Evolutionary conservation across 1,284 basidiomycete genomes (phyloP), one percentile per base, ranked within the genome.

Genomic region (Moesziomyces sp.): DNA sequence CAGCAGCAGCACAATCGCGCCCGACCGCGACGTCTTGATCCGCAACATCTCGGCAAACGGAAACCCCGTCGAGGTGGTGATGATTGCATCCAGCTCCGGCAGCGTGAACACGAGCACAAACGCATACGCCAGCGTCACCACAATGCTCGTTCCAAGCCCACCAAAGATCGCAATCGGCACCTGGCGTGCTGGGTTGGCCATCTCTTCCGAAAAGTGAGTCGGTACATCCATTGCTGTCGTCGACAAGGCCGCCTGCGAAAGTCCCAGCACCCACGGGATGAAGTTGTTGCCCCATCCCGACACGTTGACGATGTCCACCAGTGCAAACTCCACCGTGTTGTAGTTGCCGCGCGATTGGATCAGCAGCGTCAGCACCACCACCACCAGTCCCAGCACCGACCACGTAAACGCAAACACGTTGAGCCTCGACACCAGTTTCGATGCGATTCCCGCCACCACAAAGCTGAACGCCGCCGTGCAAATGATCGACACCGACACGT

Each of bases 191-290:
- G 70, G 66, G 7, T 53, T 42, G 34, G 34, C 34, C 54, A 73
- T 58, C 50, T 73, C 70, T 30, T 58, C 57, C 10, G 70, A 53
- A 51, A 73, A 69, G 54, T 73, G 70, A 5, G 66, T 40, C 5
- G 62, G 60, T 5, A 45, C 46, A 21, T 72, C 64, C 28, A 61
- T 40, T 7, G 62, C 69, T 8, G 68, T 71, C 14, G 68, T 71
- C 19, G 69, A 61, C 10, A 72, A 46, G 1, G 63, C 63, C 18
- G 69, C 52, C 50, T 67, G 64, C 19, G 57, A 49, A 10, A 72
- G 43, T 1, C 54, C 64, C 8, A 58, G 21, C 8, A 72, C 58
- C 69, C 69, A 72, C 5, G 63, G 63, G 7, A 62, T 21, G 54
- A 67, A 66, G 52, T 46, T 59, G 49, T 48, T 58, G 13, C 51